Evolutionary conservation across 208 protist genomes (phyloP).

Genomic region (Strigomonas oncopelti): DNA sequence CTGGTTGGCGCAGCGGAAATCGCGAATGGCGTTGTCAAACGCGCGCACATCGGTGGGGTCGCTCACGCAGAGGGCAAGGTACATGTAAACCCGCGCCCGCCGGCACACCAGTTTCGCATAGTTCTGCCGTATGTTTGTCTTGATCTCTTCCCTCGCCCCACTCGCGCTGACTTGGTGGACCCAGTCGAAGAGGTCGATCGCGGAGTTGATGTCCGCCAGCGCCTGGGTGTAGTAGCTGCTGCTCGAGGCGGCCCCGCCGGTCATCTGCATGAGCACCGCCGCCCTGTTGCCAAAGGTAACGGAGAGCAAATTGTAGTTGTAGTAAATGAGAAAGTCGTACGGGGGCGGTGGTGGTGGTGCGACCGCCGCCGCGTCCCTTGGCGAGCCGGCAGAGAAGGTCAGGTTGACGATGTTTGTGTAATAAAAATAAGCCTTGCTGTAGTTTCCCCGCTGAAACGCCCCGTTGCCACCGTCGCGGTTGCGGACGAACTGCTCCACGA

Average conservation of each 20-base stretch:
- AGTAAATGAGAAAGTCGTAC: constrained; percentile 37
- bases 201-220: constrained; percentile 35
- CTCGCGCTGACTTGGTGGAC: constrained; percentile 60
- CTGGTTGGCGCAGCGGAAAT: constrained; percentile 43
- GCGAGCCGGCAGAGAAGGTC: constrained; percentile 24
- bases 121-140: constrained; percentile 15
- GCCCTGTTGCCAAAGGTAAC: constrained; percentile 78
- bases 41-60: constrained; percentile 22
- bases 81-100: constrained; percentile 6
- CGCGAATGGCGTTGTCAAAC: constrained; percentile 51
- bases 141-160: constrained; percentile 29
- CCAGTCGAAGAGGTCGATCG: constrained; percentile 41
- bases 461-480: constrained; percentile 70
- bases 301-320: constrained; percentile 29
- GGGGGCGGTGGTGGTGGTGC: constrained; percentile 55
- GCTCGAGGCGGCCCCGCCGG: constrained; percentile 31
- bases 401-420: constrained; percentile 5
- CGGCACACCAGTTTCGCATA: constrained; percentile 10
- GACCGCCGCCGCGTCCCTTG: constrained; percentile 68
- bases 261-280: constrained; percentile 73
- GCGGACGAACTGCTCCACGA: constrained; percentile 48
- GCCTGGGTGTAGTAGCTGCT: constrained; percentile 29
- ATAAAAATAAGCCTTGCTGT: constrained; percentile 11
- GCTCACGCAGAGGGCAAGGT: constrained; percentile 10
- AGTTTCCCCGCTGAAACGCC: constrained; percentile 54